Percentiles rank a stretch among this genome's conserved stretches.
These are phyloP conservation scores for Cymbopogon citratus DNA, from an alignment of 176 grass and related monocot species.

Conservation along the genomic window DNA sequence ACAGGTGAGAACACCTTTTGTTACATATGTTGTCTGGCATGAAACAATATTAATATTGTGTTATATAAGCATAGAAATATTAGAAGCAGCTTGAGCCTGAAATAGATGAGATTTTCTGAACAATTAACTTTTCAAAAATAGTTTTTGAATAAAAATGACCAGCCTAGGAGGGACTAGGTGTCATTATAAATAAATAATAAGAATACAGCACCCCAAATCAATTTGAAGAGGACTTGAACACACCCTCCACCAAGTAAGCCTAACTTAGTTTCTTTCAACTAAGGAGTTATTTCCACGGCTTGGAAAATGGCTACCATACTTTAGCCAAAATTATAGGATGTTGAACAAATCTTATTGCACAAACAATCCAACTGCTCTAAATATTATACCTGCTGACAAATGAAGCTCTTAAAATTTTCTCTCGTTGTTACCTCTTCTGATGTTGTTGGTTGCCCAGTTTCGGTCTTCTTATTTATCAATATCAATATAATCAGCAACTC, in stretches of 20 bases:
- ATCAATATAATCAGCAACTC: too few species aligned
- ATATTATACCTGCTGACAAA: neutral
- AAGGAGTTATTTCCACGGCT: neutral
- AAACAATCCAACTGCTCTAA: neutral
- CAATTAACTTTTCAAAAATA: neutral
- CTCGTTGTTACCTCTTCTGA: too few species aligned
- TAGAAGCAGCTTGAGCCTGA: neutral
- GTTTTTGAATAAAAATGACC: neutral
- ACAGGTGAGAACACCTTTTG: conserved; percentile 37
- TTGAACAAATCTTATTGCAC: conserved; percentile 11
- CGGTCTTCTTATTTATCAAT: too few species aligned
- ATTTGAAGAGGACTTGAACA: neutral
- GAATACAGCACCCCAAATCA: neutral
- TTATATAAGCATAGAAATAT: neutral
- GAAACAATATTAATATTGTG: neutral
- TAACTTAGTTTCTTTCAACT: neutral
- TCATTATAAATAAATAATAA: neutral
- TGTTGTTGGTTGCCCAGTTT: too few species aligned
- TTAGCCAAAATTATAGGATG: neutral
- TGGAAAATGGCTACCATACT: neutral
- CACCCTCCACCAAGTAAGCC: neutral
- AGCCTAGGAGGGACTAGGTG: neutral
- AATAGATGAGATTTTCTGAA: neutral
- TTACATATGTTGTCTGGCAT: neutral
- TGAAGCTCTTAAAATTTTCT: neutral